These are phyloP conservation scores for Metarhizium humberi DNA, from an alignment of 2,329 filamentous ascomycete species.

Conservation along the genomic window DNA sequence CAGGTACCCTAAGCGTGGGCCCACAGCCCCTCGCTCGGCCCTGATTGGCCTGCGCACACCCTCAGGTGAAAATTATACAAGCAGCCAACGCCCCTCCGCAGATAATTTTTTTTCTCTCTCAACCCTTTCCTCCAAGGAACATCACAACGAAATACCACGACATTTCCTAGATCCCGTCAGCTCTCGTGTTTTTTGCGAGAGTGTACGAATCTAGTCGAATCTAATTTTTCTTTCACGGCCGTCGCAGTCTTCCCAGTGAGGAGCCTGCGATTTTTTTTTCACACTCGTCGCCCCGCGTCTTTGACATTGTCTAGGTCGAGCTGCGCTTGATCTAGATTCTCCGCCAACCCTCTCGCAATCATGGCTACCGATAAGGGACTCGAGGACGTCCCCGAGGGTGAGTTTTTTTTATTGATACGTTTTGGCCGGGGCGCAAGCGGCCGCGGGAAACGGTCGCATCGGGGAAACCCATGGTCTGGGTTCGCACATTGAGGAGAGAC, in stretches of 20 bases:
- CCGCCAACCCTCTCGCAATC: constrained; percentile 58
- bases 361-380: constrained; percentile 98
- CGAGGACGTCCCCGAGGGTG: constrained; percentile 94
- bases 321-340: constrained; percentile 66
- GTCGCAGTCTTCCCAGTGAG: constrained; percentile 24
- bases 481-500: background rate
- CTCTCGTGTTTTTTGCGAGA: constrained; percentile 35
- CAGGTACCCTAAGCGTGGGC: constrained; percentile 15
- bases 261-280: constrained; percentile 29
- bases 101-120: constrained; percentile 26
- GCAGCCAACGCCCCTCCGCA: constrained; percentile 27
- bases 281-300: constrained; percentile 28
- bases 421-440: background rate
- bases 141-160: constrained; percentile 22
- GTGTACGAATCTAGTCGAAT: constrained; percentile 37
- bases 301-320: constrained; percentile 56
- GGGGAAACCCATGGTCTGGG: background rate
- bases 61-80: constrained; percentile 23
- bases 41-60: constrained; percentile 11
- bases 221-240: constrained; percentile 17
- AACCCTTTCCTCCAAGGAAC: constrained; percentile 20
- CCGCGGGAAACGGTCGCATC: background rate
- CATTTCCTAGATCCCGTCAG: constrained; percentile 30
- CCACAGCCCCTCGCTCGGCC: constrained; percentile 1
- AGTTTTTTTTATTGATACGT: constrained; percentile 29